Evolutionary conservation across 2,329 filamentous ascomycete species (phyloP), one percentile per base, ranked within the genome.

Genomic region (Epichloe baconii): DNA sequence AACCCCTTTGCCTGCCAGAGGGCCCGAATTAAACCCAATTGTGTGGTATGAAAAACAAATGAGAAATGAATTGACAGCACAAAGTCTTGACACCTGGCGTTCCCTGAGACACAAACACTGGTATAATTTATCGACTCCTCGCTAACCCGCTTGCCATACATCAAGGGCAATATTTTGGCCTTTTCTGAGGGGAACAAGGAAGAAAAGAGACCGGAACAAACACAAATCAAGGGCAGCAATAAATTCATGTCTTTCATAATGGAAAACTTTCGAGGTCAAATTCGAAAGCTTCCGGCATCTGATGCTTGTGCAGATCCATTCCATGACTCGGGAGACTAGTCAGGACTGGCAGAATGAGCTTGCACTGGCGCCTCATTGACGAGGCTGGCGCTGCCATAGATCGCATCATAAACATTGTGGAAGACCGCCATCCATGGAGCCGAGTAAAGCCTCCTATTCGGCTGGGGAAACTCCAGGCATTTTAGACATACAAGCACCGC

Each of bases 381-480:
- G 54, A 71, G 66, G 44, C 72, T 73, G 10, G 77, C 75, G 0
- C 85, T 85, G 38, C 85, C 86, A 58, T 89, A 89, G 51, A 88
- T 88, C 41, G 83, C 83, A 61, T 88, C 84, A 65, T 88, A 93
- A n/a, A 94, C 84, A 61, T 91, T 94, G 50, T 83, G 21, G 80
- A 56, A 84, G 78, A 0, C 87, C 87, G 37, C 82, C 82, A 59
- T 95, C 88, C 64, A 95, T 81, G 21, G 83, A 84, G 4, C 85
- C 83, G 2, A 95, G 75, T 0, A 95, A 74, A 2, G 83, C 80
- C 64, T 95, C 88, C 89, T 88, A 95, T 59, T 93, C 87, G 0
- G 80, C 74, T 8, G 82, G 70, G 1, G 81, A 81, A 12, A 83
- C 74, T 15, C 68, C 69, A 55, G 60, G 57, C 40, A 67, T 57